Conservation (phyloP, 257 asterid species). For the Echites panduratus region DNA sequence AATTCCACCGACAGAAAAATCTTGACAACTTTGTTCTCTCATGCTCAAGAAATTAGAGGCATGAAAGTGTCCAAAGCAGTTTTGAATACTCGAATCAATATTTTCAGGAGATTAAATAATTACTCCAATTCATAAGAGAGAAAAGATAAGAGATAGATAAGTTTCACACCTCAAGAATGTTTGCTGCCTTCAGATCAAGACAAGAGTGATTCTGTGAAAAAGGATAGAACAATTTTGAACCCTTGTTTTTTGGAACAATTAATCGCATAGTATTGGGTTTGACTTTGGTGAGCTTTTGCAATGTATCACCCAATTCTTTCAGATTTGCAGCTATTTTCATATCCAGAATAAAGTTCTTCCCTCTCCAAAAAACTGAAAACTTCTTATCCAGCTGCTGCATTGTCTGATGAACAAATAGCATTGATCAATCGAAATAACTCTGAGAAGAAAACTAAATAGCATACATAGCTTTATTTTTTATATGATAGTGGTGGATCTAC, state of each 20-base stretch:
- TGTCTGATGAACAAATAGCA: constrained; percentile 21
- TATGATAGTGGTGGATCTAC: not conserved
- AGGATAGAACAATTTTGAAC: constrained; percentile 63
- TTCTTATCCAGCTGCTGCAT: constrained; percentile 47
- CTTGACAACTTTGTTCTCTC: not conserved
- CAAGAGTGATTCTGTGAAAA: constrained; percentile 69
- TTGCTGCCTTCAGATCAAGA: constrained; percentile 46
- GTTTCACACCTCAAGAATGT: constrained; percentile 49
- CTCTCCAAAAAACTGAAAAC: constrained; percentile 68
- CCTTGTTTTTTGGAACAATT: constrained; percentile 57
- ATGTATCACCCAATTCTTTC: constrained; percentile 68
- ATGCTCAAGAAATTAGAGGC: not conserved
- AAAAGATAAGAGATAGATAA: not conserved
- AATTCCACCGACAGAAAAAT: not conserved
- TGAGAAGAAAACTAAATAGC: not conserved
- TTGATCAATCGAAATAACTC: not conserved
- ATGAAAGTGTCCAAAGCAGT: not conserved
- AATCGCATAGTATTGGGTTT: constrained; percentile 66
- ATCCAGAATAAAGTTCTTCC: constrained; percentile 47
- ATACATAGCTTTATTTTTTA: not conserved
- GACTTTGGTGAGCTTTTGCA: constrained; percentile 62
- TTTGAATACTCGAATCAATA: not conserved
- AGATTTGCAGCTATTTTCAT: constrained; percentile 45
- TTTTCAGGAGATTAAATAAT: not conserved
- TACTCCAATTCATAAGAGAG: not conserved